Conservation (phyloP, 2,329 filamentous ascomycete species). For the Trichophaea hybrida region DNA sequence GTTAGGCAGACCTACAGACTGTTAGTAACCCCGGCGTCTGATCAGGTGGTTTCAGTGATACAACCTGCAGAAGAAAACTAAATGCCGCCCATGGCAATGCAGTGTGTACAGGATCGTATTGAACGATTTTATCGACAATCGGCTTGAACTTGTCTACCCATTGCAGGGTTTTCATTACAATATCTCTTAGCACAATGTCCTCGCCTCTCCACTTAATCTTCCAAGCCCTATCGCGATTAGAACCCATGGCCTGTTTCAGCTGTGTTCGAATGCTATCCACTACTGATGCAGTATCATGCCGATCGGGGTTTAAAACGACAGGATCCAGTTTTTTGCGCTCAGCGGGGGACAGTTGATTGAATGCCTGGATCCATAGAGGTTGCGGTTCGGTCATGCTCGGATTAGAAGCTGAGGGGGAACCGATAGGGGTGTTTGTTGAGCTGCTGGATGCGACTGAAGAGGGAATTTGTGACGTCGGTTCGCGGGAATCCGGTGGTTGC, state of each 20-base stretch:
- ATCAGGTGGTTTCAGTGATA: neutral
- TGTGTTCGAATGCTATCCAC: neutral
- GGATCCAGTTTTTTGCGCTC: neutral
- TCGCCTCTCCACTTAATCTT: neutral
- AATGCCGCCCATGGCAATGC: slow-evolving; percentile 29
- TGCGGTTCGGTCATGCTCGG: neutral
- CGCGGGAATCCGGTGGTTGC: too few relatives aligned
- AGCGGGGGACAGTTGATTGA: neutral
- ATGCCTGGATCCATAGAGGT: neutral
- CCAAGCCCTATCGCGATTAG: neutral
- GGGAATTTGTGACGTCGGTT: too few relatives aligned
- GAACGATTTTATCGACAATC: slow-evolving; percentile 25
- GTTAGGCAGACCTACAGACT: neutral
- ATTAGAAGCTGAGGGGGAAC: neutral
- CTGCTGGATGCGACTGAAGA: too few relatives aligned
- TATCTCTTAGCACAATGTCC: neutral
- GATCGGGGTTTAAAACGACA: neutral
- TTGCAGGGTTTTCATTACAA: neutral
- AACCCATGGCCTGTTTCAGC: neutral
- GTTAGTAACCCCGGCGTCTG: neutral
- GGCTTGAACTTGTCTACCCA: slow-evolving; percentile 29
- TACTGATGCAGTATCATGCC: neutral
- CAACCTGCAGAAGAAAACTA: slow-evolving; percentile 27
- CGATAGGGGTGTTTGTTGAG: neutral
- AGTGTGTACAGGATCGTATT: slow-evolving; percentile 27